Evolutionary conservation across 352 stramenopile genomes (phyloP).

Genomic region (Pythium phragmiticola): DNA sequence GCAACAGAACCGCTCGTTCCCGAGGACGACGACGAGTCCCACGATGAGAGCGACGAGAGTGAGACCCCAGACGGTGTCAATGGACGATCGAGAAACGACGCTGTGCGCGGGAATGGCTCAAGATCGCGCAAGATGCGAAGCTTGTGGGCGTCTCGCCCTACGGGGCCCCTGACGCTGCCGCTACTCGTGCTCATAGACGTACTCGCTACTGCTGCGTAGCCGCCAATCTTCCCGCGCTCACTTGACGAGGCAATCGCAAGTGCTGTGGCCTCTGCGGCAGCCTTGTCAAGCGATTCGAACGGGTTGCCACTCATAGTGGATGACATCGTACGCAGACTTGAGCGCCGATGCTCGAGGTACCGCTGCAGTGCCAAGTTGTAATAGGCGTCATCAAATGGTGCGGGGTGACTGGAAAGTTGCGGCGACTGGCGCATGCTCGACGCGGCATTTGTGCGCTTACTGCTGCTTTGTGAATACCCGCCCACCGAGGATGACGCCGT

Average conservation of each 20-base stretch:
- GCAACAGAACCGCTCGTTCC: background rate
- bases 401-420: constrained; percentile 14
- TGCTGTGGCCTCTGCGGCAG: constrained; percentile 3
- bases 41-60: constrained; percentile 22
- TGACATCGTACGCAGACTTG: constrained; percentile 44
- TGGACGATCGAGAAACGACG: constrained; percentile 13
- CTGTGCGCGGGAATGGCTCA: background rate
- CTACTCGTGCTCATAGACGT: background rate
- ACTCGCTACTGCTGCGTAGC: background rate
- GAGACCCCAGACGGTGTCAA: constrained; percentile 15
- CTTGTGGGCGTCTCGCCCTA: constrained; percentile 8
- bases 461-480: constrained; percentile 6
- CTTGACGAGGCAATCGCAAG: background rate
- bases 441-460: constrained; percentile 19
- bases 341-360: constrained; percentile 48
- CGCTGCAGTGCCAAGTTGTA: constrained; percentile 63
- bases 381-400: constrained; percentile 56
- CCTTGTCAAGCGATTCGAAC: constrained; percentile 13
- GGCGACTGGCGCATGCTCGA: constrained; percentile 21
- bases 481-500: constrained; percentile 15
- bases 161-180: background rate
- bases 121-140: constrained; percentile 18
- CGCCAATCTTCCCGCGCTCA: background rate
- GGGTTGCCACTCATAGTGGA: constrained; percentile 40
- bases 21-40: constrained; percentile 2